phyloP scores from a whole-genome alignment of 208 protist species.

The Jaenimonas drosophilae region DNA sequence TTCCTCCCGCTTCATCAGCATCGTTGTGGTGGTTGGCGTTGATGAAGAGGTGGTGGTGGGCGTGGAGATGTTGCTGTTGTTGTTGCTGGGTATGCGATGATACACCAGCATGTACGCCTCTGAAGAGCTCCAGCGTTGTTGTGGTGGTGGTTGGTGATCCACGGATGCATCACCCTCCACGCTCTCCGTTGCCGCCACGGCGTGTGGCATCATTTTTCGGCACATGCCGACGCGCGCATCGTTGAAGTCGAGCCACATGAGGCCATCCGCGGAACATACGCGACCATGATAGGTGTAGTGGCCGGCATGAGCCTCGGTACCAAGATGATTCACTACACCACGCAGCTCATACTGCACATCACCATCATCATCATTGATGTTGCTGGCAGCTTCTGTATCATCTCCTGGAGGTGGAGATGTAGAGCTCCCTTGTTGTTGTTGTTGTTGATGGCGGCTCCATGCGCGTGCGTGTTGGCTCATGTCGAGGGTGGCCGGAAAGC shows the following conservation, averaged over 20 bases:
- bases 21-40: too few species aligned
- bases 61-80: neutral
- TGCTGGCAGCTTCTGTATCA: neutral
- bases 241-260: slow-evolving; percentile 63
- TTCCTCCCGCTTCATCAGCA: too few species aligned
- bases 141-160: neutral
- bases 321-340: slow-evolving; percentile 67
- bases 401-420: neutral
- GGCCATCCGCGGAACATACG: slow-evolving; percentile 13
- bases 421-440: neutral
- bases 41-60: too few species aligned
- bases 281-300: slow-evolving; percentile 80
- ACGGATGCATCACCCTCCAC: too few species aligned
- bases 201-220: neutral
- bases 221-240: too few species aligned
- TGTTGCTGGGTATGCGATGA: neutral
- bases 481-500: slow-evolving; percentile 49
- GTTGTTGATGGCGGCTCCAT: slow-evolving; percentile 13
- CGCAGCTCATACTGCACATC: slow-evolving; percentile 36
- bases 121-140: too few species aligned
- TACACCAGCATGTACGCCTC: slow-evolving; percentile 5
- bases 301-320: slow-evolving; percentile 45
- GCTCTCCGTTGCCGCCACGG: too few species aligned
- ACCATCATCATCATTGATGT: neutral
- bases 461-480: slow-evolving; percentile 34